Evolutionary conservation across 768 basidiomycete species (phyloP), one percentile per base, ranked within the genome.

Genomic region (Phaeolepiota aurea): DNA sequence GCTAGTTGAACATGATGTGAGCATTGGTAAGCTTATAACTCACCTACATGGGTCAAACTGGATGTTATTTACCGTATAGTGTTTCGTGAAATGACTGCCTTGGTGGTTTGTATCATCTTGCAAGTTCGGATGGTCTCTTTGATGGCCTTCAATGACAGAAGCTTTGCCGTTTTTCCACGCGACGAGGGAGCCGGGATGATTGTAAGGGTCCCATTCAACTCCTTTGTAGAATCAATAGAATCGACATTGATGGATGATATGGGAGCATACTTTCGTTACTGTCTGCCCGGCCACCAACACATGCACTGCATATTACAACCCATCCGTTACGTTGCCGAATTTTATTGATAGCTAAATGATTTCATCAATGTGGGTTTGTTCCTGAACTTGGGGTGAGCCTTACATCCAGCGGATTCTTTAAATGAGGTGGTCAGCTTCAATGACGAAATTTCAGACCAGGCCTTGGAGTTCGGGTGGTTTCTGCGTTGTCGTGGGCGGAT

Each of bases 11-110:
- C n/a, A n/a, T n/a, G n/a, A n/a, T n/a, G n/a, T n/a, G n/a, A n/a
- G n/a, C n/a, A n/a, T n/a, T n/a, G n/a, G n/a, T n/a, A n/a, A n/a
- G n/a, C n/a, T n/a, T n/a, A n/a, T 5, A 18, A 34, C 61, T 43
- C 51, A 74, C 76, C 67, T 62, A 43, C 42, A 48, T 1, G 77
- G 74, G 49, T 76, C 69, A 42, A 78, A 74, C 15, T 69, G 70
- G 28, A 79, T 61, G 43, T 79, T 76, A 37, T 71, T 68, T 0
- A 82, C 67, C 0, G 72, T 62, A 44, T 77, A 79, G 44, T 78
- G 63, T 46, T 74, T 77, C 13, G n/a, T n/a, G n/a, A 57, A 5
- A 44, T 42, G 23, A 42, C 45, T 31, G 48, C 56, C 53, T 14
- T n/a, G n/a, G n/a, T n/a, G n/a, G n/a, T n/a, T n/a, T n/a, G n/a